Conservation (phyloP, 192 early-diverging fungal genomes). For the Coemansia umbellata region DNA sequence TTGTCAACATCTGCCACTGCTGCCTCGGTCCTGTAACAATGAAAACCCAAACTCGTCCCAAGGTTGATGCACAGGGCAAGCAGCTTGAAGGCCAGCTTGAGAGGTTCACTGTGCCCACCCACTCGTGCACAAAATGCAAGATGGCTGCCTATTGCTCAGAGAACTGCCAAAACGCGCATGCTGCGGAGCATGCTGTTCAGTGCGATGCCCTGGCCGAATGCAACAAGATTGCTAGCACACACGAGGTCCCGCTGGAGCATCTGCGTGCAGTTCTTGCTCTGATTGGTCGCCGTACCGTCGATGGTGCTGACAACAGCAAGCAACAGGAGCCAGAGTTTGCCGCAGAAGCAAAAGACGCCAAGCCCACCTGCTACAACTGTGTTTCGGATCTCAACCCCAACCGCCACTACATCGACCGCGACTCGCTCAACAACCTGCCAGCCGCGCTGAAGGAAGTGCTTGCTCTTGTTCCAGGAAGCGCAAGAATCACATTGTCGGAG, state of each 20-base stretch:
- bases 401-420: conserved; percentile 48
- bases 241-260: conserved; percentile 31
- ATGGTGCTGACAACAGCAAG: conserved; percentile 1
- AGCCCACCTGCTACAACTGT: conserved; percentile 22
- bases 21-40: conserved; percentile 46
- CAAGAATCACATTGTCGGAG: conserved; percentile 38
- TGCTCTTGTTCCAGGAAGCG: conserved; percentile 35
- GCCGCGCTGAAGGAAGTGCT: conserved; percentile 40
- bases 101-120: conserved; percentile 14
- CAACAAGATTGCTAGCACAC: conserved; percentile 30
- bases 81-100: conserved; percentile 32
- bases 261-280: conserved; percentile 44
- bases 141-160: conserved; percentile 58
- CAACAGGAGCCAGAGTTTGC: conserved; percentile 1
- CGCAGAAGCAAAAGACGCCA: conserved; percentile 1
- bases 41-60: conserved; percentile 43
- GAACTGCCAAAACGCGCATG: conserved; percentile 45
- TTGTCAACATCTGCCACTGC: conserved; percentile 54
- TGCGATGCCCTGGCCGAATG: conserved; percentile 35
- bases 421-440: conserved; percentile 32
- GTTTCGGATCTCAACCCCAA: conserved; percentile 46
- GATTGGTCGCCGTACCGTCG: conserved; percentile 29
- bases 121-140: conserved; percentile 46
- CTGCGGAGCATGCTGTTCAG: conserved; percentile 42
- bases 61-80: conserved; percentile 38